phyloP scores from a whole-genome alignment of 2,329 filamentous ascomycete genomes.

The Ascochyta pisi region DNA sequence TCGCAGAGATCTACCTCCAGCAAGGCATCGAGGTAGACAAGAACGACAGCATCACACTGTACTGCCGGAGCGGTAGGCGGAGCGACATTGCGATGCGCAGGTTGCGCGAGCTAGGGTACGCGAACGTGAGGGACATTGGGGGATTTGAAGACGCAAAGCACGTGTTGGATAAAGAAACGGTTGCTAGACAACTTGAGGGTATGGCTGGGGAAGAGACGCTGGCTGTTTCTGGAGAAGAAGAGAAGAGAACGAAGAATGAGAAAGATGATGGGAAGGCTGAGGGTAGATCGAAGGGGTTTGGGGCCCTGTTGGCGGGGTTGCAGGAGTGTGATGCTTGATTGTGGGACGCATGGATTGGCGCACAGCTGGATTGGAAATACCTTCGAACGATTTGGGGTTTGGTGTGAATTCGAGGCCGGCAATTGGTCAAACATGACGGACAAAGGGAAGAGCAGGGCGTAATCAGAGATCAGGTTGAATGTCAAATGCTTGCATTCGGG shows the following conservation, averaged over 20 bases:
- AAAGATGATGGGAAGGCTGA: slow-evolving; percentile 2
- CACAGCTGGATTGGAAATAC: no score
- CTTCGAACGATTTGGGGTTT: not conserved
- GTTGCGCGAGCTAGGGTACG: slow-evolving; percentile 40
- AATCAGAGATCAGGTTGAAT: not conserved
- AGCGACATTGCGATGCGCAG: slow-evolving; percentile 42
- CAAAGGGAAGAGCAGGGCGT: not conserved
- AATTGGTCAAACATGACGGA: not conserved
- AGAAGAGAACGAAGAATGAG: not conserved
- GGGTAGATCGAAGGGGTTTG: slow-evolving; percentile 26
- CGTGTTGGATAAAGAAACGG: slow-evolving; percentile 38
- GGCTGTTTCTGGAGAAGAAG: not conserved
- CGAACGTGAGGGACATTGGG: slow-evolving; percentile 45
- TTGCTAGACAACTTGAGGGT: slow-evolving; percentile 23
- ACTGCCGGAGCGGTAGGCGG: slow-evolving; percentile 46
- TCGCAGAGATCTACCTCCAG: slow-evolving; percentile 30
- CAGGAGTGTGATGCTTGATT: slow-evolving; percentile 20
- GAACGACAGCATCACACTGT: slow-evolving; percentile 44
- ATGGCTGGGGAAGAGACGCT: slow-evolving; percentile 3
- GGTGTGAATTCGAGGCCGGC: no score
- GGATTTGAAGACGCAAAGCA: slow-evolving; percentile 43
- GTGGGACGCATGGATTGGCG: not conserved
- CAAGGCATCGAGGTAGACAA: slow-evolving; percentile 30
- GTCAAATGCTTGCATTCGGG: slow-evolving; percentile 11
- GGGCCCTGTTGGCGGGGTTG: slow-evolving; percentile 37